A percentile compares a stretch with the other conserved stretches of the same genome.
These are phyloP conservation scores for Solanum bukasovii DNA, from an alignment of 257 asterid genomes.

Conservation along the genomic window DNA sequence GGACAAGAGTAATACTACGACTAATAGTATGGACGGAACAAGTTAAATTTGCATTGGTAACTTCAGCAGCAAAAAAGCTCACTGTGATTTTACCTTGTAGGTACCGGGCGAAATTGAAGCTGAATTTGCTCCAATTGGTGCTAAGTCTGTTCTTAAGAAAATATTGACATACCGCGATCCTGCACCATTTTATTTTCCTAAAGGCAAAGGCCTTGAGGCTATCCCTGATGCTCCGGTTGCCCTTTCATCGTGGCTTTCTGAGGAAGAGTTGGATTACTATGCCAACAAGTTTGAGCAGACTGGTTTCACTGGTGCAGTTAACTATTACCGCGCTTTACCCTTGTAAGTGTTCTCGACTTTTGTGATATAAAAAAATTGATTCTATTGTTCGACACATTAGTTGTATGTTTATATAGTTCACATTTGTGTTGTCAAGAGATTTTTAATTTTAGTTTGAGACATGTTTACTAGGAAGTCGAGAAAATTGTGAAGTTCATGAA, in stretches of 20 bases:
- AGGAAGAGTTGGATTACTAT: constrained; percentile 25
- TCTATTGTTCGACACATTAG: not conserved
- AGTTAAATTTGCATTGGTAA: no score
- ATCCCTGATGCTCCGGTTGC: not conserved
- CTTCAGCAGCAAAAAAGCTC: no score
- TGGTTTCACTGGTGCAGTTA: constrained; percentile 45
- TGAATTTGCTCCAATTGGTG: no score
- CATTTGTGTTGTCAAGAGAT: not conserved
- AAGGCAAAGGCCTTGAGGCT: not conserved
- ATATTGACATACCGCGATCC: no score
- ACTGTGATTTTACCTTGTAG: no score
- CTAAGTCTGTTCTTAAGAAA: no score
- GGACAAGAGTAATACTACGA: not conserved
- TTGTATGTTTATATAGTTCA: not conserved
- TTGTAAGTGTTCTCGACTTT: constrained; percentile 13
- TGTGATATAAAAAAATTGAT: not conserved
- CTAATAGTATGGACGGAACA: not conserved
- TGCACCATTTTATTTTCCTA: no score
- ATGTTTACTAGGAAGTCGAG: not conserved
- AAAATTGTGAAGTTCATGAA: not conserved
- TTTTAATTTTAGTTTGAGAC: not conserved
- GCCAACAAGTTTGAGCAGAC: constrained; percentile 21
- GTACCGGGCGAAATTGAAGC: no score
- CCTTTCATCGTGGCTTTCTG: constrained; percentile 38
- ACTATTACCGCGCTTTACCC: constrained; percentile 37